Conservation (phyloP, 345 rosid genomes). For the Alliaria petiolata region DNA sequence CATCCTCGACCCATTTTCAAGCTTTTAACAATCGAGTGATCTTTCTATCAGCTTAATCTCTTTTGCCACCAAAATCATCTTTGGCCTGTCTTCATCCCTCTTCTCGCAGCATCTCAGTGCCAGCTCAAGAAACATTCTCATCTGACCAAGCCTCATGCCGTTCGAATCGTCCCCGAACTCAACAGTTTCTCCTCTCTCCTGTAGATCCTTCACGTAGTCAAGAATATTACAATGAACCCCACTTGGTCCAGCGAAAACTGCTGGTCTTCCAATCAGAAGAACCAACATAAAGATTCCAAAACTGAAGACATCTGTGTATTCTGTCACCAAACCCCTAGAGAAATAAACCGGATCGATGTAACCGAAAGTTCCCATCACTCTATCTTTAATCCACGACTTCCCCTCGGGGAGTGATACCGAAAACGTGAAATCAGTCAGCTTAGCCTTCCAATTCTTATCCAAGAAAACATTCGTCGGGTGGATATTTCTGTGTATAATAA, state of each 20-base stretch:
- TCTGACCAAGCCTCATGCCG: background rate
- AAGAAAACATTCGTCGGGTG: background rate
- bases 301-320: background rate
- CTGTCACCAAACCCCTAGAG: background rate
- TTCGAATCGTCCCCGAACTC: background rate
- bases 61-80: background rate
- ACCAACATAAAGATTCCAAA: background rate
- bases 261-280: background rate
- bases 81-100: background rate
- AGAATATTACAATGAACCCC: background rate
- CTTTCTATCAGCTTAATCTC: background rate
- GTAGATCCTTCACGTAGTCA: background rate
- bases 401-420: background rate
- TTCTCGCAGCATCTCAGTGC: background rate
- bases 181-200: background rate
- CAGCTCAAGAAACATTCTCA: background rate
- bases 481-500: background rate
- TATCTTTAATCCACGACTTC: background rate
- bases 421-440: background rate
- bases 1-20: background rate
- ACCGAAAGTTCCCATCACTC: background rate
- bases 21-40: background rate
- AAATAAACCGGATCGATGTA: background rate
- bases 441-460: background rate
- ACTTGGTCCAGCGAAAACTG: background rate